Base-by-base conservation (phyloP, 768 basidiomycete genomes). In the Phanerodontia chrysosporium region DNA sequence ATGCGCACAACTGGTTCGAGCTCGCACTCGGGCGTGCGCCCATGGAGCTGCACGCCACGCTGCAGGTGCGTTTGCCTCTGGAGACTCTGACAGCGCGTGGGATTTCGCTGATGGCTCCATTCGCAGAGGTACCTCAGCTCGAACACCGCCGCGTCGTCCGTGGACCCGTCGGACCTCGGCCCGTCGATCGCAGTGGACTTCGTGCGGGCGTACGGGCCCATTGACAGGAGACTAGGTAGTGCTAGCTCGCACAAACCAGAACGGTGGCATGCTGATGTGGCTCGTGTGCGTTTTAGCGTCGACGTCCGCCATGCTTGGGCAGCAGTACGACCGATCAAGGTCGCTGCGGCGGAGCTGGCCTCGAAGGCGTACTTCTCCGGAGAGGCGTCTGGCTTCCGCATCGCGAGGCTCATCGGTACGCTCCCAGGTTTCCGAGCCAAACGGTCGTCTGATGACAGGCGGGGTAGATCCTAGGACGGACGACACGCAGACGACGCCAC, bases 301-400 rank as follows among this genome's bases (percentile, higher is more conserved):
- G 0, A 69, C 89, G 45, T 76, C 81, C 39, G 69, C 74, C 0
- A 70, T 86, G 35, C 81, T 83, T 0, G 79, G 75, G 52, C 86
- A 87, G 82, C 85, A 86, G 62, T 81, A 87, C 3, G 96, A 99
- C 70, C 84, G 86, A 22, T 83, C 95, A 92, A 91, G 69, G 77
- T 83, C 1, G 78, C 98, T 45, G 80, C 90, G 0, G 90, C 87
- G 62, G 92, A 98, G 67, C 83, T 97, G 57, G 89, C 93, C 0
- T 88, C 89, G 42, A 96, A 96, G 69, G 86, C 86, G n/a, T 94
- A 93, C 70, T 98, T 86, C 67, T 80, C 83, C 22, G 95, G 95
- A 27, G 94, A 98, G 71, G 85, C 85, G 7, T 89, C 87, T 35
- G 94, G 94, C 32, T 78, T 92, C 49, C 80, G 87, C 10, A 73